Percentiles rank a stretch among this genome's conserved stretches.
Conservation (phyloP, 2,329 filamentous ascomycete genomes). For the Beauveria asiatica region DNA sequence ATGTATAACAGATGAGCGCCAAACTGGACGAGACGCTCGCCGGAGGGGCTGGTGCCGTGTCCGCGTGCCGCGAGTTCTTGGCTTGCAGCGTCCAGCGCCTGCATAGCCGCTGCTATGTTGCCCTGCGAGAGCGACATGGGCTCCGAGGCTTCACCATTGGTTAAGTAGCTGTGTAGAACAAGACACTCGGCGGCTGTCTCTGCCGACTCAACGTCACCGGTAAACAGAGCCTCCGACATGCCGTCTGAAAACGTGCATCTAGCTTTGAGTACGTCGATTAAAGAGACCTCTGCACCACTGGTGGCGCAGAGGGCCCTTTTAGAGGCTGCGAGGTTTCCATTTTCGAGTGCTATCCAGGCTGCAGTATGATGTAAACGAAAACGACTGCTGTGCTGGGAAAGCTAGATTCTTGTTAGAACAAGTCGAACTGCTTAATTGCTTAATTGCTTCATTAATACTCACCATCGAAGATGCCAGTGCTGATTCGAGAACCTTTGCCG, state of each 20-base stretch:
- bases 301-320: constrained; percentile 27
- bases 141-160: constrained; percentile 31
- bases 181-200: constrained; percentile 51
- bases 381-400: neutral
- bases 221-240: constrained; percentile 48
- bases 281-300: constrained; percentile 13
- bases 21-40: constrained; percentile 62
- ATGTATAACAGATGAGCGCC: constrained; percentile 57
- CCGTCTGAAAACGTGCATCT: constrained; percentile 42
- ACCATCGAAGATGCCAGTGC: constrained; percentile 40
- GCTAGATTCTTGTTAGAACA: neutral
- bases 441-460: constrained; percentile 10
- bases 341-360: constrained; percentile 57
- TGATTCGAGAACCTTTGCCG: constrained; percentile 57
- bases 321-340: neutral
- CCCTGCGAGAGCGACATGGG: constrained; percentile 41
- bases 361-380: constrained; percentile 32
- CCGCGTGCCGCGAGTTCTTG: constrained; percentile 32
- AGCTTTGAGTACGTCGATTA: neutral
- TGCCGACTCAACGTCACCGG: constrained; percentile 39
- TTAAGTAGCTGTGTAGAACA: constrained; percentile 60
- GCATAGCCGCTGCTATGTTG: constrained; percentile 44
- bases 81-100: constrained; percentile 32
- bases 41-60: constrained; percentile 25
- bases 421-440: too few relatives aligned